Conservation (phyloP, 345 rosid species). For the thale cress (Arabidopsis thaliana) region TAIR10.1 NC_003074.8:22068001-22068500, state of each 20-base stretch:
- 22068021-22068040: constrained; percentile 58
- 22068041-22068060: constrained; percentile 51
- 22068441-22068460: not conserved
- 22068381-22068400: constrained; percentile 54
- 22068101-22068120: constrained; percentile 52
- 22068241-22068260: constrained; percentile 24
- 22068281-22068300: constrained; percentile 21
- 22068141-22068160: constrained; percentile 45
- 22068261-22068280: constrained; percentile 60
- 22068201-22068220: not conserved
- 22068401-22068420: constrained; percentile 51
- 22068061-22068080: constrained; percentile 55
- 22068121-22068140: constrained; percentile 57
- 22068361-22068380: constrained; percentile 60
- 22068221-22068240: constrained; percentile 28
- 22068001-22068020: constrained; percentile 58
- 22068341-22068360: constrained; percentile 44
- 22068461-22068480: constrained; percentile 45
- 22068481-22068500: constrained; percentile 44
- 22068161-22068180: constrained; percentile 25
- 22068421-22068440: constrained; percentile 54
- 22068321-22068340: constrained; percentile 29
- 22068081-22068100: constrained; percentile 53
- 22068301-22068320: constrained; percentile 33
- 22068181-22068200: constrained; percentile 18